Evolutionary conservation across 2,329 filamentous ascomycete genomes (phyloP).

Genomic region (Phyllosticta paracitricarpa): DNA sequence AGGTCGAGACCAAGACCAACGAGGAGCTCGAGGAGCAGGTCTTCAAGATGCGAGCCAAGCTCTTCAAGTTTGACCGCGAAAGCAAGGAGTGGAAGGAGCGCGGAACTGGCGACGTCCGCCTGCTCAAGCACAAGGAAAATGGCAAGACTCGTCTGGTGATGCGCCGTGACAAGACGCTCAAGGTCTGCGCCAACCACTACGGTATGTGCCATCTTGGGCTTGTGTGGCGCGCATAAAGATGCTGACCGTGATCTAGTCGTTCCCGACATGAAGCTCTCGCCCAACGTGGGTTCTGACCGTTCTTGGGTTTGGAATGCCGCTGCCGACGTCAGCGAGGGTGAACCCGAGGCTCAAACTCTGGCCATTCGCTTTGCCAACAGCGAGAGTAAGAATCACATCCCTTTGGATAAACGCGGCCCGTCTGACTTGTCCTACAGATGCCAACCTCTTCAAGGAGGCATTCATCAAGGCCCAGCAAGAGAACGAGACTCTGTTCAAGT

Average conservation of each 20-base stretch:
- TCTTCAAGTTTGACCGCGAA: slow-evolving; percentile 95
- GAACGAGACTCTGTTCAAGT: slow-evolving; percentile 74
- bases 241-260: slow-evolving; percentile 53
- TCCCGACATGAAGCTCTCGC: slow-evolving; percentile 96
- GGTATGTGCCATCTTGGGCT: slow-evolving; percentile 47
- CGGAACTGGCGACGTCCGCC: slow-evolving; percentile 87
- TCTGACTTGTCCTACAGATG: slow-evolving; percentile 49
- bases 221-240: slow-evolving; percentile 7
- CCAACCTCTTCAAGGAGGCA: slow-evolving; percentile 93
- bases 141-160: slow-evolving; percentile 96
- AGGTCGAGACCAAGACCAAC: slow-evolving; percentile 94
- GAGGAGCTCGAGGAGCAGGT: slow-evolving; percentile 95
- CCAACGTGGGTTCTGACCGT: slow-evolving; percentile 95
- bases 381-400: slow-evolving; percentile 63
- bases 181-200: slow-evolving; percentile 99
- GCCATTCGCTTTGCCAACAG: slow-evolving; percentile 97
- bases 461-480: slow-evolving; percentile 96
- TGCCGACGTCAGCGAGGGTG: slow-evolving; percentile 95
- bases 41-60: slow-evolving; percentile 99
- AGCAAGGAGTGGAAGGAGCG: slow-evolving; percentile 98
- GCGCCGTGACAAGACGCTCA: slow-evolving; percentile 98
- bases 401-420: slow-evolving; percentile 13
- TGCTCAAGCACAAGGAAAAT: slow-evolving; percentile 98
- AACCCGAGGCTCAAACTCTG: slow-evolving; percentile 89
- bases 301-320: slow-evolving; percentile 99